Base-by-base conservation (phyloP, 371 early-diverging fungal species). In the Capniomyces stellatus region DNA sequence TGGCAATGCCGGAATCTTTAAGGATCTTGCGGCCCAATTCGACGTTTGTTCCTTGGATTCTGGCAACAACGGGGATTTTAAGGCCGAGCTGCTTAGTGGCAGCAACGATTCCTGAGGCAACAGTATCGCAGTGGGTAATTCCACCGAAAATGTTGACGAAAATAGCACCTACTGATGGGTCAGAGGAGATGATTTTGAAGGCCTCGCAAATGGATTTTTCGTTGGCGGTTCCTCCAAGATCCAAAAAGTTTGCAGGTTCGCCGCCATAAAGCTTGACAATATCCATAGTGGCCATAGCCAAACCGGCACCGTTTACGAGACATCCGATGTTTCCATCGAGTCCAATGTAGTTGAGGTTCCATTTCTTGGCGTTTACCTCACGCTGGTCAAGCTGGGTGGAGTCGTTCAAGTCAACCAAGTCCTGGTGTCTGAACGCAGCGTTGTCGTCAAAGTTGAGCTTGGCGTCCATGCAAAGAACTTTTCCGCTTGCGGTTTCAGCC, bases 261-360 rank as follows among this genome's bases (percentile, higher is more conserved):
- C 96, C 96, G 60, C 96, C 98, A 75, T 94, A 81, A 52, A 97
- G 80, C 76, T 94, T 94, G 72, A 95, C 91, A 64, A 97, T 92
- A 75, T 97, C 98, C 96, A 94, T 92, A 54, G 98, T 97, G 51
- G 96, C 89, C 98, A 95, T 97, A 70, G 96, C 98, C 52, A 97
- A 81, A 68, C 98, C 98, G 54, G 98, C 96, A 60, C 98, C 98
- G 72, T 97, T 97, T 63, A 95, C 96, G 74, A 60, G 56, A 54
- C 61, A 83, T 43, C 84, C 83, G 56, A 83, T 81, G 66, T 70
- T 71, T 60, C 98, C 98, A 58, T 97, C 94, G 48, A 97, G 75
- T 57, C 96, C 96, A 79, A 97, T 94, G 81, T 97, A 97, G 84
- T 97, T 95, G 59, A 97, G 80, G 69, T 90, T 81, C 78, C 81